phyloP scores from a whole-genome alignment of 306 rosid genomes.

The Cicer pinnatifidum region DNA sequence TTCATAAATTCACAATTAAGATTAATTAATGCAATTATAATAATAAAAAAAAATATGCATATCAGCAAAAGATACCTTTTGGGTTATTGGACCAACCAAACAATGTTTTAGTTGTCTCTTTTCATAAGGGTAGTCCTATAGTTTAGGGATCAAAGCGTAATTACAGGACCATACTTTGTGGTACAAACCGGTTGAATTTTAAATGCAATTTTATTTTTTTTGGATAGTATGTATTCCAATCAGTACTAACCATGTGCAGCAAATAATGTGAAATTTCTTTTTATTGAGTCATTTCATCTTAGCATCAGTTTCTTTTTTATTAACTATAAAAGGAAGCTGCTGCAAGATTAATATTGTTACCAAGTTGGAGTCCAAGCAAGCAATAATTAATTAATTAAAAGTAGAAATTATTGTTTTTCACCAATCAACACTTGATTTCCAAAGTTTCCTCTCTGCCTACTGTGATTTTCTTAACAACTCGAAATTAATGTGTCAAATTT shows the following conservation, averaged over 20 bases:
- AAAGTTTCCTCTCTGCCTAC: background rate
- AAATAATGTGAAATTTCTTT: background rate
- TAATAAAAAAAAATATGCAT: background rate
- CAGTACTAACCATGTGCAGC: background rate
- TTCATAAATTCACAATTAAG: background rate
- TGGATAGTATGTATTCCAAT: background rate
- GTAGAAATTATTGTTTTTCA: conserved; percentile 32
- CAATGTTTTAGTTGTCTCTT: conserved; percentile 11
- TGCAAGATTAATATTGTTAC: conserved; percentile 14
- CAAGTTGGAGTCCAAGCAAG: conserved; percentile 23
- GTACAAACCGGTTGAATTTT: background rate
- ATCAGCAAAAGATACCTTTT: conserved; percentile 19
- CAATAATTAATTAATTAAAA: background rate
- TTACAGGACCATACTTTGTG: conserved; percentile 26
- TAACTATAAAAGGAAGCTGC: background rate
- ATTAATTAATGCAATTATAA: background rate
- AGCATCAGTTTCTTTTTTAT: background rate
- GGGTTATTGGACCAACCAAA: conserved; percentile 29
- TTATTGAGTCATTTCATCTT: background rate
- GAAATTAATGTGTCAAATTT: background rate
- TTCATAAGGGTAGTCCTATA: conserved; percentile 19
- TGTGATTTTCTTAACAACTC: conserved; percentile 9
- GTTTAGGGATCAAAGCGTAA: conserved; percentile 39
- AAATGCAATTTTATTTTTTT: background rate
- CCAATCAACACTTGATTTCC: conserved; percentile 13